Evolutionary conservation across 78 protist species (phyloP).

Genomic region (Emiliania huxleyi): DNA sequence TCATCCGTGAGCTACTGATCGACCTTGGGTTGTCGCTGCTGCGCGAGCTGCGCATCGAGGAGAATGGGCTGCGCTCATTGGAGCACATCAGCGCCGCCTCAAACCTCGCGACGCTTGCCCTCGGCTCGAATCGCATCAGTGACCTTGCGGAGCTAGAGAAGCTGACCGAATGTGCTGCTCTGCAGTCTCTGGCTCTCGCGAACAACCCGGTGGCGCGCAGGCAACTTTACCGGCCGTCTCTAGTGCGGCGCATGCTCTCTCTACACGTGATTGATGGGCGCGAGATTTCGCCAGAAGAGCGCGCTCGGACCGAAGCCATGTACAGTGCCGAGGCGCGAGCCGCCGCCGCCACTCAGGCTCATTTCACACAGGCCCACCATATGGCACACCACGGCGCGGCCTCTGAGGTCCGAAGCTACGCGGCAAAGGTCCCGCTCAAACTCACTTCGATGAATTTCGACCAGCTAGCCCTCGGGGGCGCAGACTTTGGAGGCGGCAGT

Average conservation of each 20-base stretch:
- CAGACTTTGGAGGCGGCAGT: no score
- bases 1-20: constrained; percentile 56
- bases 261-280: constrained; percentile 35
- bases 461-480: no score
- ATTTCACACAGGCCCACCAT: no score
- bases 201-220: constrained; percentile 47
- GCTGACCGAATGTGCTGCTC: neutral
- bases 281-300: constrained; percentile 52
- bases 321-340: neutral
- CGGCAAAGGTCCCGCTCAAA: neutral
- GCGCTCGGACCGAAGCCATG: constrained; percentile 38
- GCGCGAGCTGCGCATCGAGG: constrained; percentile 44
- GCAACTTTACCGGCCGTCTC: constrained; percentile 51
- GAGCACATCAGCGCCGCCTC: neutral
- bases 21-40: neutral
- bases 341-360: no score
- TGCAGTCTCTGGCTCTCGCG: neutral
- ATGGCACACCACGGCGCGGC: no score
- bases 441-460: neutral
- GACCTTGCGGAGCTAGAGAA: constrained; percentile 56
- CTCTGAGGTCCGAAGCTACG: neutral
- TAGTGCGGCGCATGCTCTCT: constrained; percentile 7
- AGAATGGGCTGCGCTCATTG: constrained; percentile 50
- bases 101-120: neutral
- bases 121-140: constrained; percentile 50